phyloP scores from a whole-genome alignment of 2,329 filamentous ascomycete genomes.

The Fusarium hainanense region DNA sequence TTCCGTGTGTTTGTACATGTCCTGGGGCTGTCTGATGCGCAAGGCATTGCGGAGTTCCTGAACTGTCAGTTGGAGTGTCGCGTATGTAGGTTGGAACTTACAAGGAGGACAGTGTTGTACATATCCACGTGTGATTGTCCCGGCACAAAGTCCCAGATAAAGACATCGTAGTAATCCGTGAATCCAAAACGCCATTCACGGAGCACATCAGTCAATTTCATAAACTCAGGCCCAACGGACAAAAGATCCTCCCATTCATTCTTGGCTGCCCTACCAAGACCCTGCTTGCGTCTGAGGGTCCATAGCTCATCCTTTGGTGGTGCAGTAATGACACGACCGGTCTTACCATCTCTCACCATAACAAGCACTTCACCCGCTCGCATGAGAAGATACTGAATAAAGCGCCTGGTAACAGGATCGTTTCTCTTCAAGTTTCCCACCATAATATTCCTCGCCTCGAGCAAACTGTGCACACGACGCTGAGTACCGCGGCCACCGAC shows the following conservation, averaged over 20 bases:
- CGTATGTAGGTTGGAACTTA: neutral
- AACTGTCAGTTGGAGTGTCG: rapidly evolving
- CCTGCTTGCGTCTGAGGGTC: conserved; percentile 44
- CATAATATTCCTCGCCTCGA: conserved; percentile 46
- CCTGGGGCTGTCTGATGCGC: conserved; percentile 39
- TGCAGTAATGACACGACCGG: conserved; percentile 46
- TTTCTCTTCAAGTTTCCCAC: conserved; percentile 47
- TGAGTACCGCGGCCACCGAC: conserved; percentile 32
- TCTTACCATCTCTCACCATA: conserved; percentile 47
- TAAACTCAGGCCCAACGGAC: conserved; percentile 42
- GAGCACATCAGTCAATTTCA: conserved; percentile 39
- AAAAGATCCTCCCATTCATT: conserved; percentile 43
- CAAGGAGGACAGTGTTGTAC: conserved; percentile 39
- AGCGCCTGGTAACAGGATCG: conserved; percentile 44
- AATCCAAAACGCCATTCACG: conserved; percentile 46
- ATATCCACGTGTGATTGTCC: conserved; percentile 16
- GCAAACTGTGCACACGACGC: conserved; percentile 43
- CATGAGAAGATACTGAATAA: conserved; percentile 46
- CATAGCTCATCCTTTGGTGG: conserved; percentile 42
- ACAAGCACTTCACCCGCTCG: conserved; percentile 43
- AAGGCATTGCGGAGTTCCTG: conserved; percentile 46
- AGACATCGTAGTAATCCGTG: conserved; percentile 47
- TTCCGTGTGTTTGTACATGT: conserved; percentile 42
- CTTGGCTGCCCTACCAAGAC: conserved; percentile 44
- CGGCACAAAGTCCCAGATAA: conserved; percentile 46